Evolutionary conservation across 1,284 basidiomycete genomes (phyloP).

Genomic region (Trametes sp.): DNA sequence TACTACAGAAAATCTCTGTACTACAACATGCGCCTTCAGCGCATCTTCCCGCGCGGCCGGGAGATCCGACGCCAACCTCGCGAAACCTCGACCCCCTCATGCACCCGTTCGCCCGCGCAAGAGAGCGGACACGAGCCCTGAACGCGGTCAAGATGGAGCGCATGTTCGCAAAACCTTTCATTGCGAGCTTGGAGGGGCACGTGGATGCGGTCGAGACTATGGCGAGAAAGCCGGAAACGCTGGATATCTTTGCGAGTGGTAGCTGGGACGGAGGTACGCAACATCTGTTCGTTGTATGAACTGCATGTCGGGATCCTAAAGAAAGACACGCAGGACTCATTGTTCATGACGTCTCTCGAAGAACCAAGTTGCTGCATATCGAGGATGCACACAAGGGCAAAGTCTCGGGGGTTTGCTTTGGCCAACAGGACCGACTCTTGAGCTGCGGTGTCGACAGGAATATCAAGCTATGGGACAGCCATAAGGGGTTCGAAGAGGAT

Average conservation of each 20-base stretch:
- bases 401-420: constrained; percentile 86
- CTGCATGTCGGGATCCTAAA: not conserved
- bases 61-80: constrained; percentile 87
- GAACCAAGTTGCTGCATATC: constrained; percentile 72
- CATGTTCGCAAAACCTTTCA: constrained; percentile 97
- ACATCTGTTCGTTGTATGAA: constrained; percentile 29
- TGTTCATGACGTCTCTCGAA: constrained; percentile 84
- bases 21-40: constrained; percentile 84
- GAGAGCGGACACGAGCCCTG: constrained; percentile 94
- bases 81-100: constrained; percentile 94
- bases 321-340: constrained; percentile 80
- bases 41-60: constrained; percentile 74
- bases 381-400: constrained; percentile 92
- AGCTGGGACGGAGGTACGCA: constrained; percentile 90
- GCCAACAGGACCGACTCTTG: constrained; percentile 74
- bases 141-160: constrained; percentile 97
- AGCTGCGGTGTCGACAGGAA: constrained; percentile 93
- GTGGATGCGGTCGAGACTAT: constrained; percentile 95
- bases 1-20: constrained; percentile 82
- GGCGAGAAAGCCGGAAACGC: constrained; percentile 78
- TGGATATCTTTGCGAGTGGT: constrained; percentile 89
- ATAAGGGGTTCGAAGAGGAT: constrained; percentile 37
- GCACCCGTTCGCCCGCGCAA: constrained; percentile 92
- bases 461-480: constrained; percentile 88
- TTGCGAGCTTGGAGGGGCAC: constrained; percentile 92